Conservation (phyloP, 371 early-diverging fungal genomes). For the Rhizomucor miehei region DNA sequence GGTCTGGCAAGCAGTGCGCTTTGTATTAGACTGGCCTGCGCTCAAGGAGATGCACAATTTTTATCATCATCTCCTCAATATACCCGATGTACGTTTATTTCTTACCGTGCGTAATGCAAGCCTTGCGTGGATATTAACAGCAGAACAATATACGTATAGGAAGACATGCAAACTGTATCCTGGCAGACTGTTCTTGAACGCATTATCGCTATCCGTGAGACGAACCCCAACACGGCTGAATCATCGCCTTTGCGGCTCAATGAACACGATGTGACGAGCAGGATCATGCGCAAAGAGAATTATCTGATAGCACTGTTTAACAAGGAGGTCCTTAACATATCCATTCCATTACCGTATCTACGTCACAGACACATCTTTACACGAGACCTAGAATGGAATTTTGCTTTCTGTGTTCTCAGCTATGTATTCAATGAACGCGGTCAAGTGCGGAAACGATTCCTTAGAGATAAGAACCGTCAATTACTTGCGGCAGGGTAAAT, state of each 20-base stretch:
- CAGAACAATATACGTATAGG: conserved; percentile 23
- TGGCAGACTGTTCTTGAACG: conserved; percentile 76
- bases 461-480: conserved; percentile 61
- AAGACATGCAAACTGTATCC: conserved; percentile 75
- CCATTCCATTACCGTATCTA: conserved; percentile 58
- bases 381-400: conserved; percentile 90
- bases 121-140: neutral
- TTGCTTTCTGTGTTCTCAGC: conserved; percentile 78
- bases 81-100: conserved; percentile 66
- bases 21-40: conserved; percentile 68
- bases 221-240: conserved; percentile 60
- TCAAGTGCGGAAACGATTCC: conserved; percentile 75
- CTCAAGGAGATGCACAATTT: conserved; percentile 84
- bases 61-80: conserved; percentile 75
- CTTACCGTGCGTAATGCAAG: neutral
- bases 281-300: conserved; percentile 97
- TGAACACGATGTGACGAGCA: conserved; percentile 85
- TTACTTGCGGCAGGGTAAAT: conserved; percentile 60
- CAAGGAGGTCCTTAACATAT: conserved; percentile 82
- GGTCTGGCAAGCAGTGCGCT: conserved; percentile 66
- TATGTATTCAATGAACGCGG: conserved; percentile 88
- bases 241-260: conserved; percentile 61
- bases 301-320: conserved; percentile 94
- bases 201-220: conserved; percentile 70
- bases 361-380: conserved; percentile 63